phyloP scores from a whole-genome alignment of 1,284 basidiomycete genomes.

The Inonotus hispidus region DNA sequence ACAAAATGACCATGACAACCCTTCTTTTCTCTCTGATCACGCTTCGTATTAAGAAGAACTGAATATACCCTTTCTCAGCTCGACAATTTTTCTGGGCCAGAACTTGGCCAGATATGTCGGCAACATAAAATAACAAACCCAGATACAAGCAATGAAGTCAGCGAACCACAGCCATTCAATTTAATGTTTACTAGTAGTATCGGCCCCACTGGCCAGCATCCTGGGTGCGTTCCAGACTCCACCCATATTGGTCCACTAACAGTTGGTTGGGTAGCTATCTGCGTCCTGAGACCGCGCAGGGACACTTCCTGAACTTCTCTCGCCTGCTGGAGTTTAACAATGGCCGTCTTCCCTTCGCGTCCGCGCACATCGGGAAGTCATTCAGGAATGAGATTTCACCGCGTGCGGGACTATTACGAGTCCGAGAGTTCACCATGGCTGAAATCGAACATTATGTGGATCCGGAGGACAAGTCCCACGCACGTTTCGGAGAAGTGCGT shows the following conservation, averaged over 20 bases:
- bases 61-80: constrained; percentile 48
- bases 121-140: constrained; percentile 87
- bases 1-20: no score
- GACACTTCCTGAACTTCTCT: constrained; percentile 98
- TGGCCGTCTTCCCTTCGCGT: constrained; percentile 92
- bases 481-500: constrained; percentile 78
- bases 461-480: constrained; percentile 88
- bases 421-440: constrained; percentile 99
- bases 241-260: neutral
- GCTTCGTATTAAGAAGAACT: neutral
- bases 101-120: constrained; percentile 85
- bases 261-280: constrained; percentile 58
- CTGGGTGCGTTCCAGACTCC: constrained; percentile 54
- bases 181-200: constrained; percentile 98
- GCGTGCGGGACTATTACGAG: constrained; percentile 91
- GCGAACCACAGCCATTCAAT: constrained; percentile 95
- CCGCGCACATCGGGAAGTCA: constrained; percentile 92
- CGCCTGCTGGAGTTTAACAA: constrained; percentile 98
- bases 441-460: constrained; percentile 99
- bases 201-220: constrained; percentile 95
- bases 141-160: constrained; percentile 87
- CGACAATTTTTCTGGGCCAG: constrained; percentile 90
- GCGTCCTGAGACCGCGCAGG: constrained; percentile 97
- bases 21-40: neutral
- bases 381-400: constrained; percentile 99